phyloP scores from a whole-genome alignment of 2,329 filamentous ascomycete species.

The Beauveria sp. region DNA sequence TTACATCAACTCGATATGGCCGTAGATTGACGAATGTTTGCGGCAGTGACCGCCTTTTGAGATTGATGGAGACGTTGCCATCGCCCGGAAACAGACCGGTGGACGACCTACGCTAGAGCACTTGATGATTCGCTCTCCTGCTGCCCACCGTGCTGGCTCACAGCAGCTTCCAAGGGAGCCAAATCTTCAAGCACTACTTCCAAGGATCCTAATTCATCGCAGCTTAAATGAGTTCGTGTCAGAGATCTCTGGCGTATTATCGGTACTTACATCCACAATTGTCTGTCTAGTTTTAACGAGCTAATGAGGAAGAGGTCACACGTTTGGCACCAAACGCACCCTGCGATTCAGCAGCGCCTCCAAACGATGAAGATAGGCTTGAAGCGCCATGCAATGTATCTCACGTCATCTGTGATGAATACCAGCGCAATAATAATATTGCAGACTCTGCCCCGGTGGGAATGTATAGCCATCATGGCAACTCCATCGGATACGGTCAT shows the following conservation, averaged over 20 bases:
- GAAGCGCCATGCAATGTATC: not conserved
- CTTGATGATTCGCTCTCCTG: not conserved
- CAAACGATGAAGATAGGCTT: not conserved
- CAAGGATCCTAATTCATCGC: not conserved
- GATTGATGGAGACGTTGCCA: not conserved
- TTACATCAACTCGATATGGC: not conserved
- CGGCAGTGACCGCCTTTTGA: not conserved
- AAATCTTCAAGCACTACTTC: not conserved
- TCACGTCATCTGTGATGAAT: slow-evolving; percentile 3
- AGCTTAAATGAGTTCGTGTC: not conserved
- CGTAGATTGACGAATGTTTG: not conserved
- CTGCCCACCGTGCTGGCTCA: slow-evolving; percentile 6
- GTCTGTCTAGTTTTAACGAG: not conserved
- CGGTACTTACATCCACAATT: not conserved
- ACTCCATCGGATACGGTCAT: slow-evolving; percentile 1
- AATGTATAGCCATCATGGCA: not conserved
- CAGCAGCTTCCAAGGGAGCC: not conserved
- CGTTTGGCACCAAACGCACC: slow-evolving; percentile 6
- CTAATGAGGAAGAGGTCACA: not conserved
- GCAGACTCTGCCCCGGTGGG: not conserved
- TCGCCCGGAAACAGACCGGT: not conserved
- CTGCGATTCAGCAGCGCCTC: slow-evolving; percentile 5
- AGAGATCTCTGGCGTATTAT: not conserved
- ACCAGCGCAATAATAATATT: not conserved
- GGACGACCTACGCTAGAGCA: not conserved